Evolutionary conservation across 768 basidiomycete species (phyloP).

Genomic region (Tylopilus plumbeoviolaceoides): DNA sequence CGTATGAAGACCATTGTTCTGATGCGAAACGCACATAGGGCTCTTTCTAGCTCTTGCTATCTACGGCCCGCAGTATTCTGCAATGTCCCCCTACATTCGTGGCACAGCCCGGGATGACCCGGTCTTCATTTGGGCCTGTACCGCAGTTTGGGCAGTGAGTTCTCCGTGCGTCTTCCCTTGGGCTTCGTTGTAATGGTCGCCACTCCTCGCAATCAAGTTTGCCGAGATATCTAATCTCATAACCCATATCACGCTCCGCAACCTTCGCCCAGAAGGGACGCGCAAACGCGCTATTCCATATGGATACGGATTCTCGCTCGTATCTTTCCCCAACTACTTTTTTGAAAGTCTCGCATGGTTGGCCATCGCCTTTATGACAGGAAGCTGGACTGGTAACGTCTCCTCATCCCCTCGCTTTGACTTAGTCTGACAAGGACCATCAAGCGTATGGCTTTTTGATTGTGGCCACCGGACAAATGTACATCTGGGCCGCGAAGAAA

Average conservation of each 20-base stretch:
- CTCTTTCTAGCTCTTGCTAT: constrained; percentile 73
- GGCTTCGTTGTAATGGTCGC: background rate
- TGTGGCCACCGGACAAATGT: constrained; percentile 66
- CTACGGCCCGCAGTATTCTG: constrained; percentile 78
- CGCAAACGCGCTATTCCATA: constrained; percentile 79
- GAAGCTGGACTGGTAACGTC: constrained; percentile 64
- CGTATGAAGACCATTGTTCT: background rate
- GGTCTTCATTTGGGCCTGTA: constrained; percentile 61
- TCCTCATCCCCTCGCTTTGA: background rate
- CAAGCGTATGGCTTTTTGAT: constrained; percentile 63
- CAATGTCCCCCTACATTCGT: constrained; percentile 55
- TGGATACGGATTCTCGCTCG: constrained; percentile 89
- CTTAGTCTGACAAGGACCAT: background rate
- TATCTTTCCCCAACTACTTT: constrained; percentile 92
- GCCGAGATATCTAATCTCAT: constrained; percentile 80
- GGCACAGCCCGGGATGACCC: constrained; percentile 63
- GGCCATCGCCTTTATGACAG: constrained; percentile 70
- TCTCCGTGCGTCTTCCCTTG: background rate
- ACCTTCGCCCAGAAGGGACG: constrained; percentile 77
- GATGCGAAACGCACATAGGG: constrained; percentile 36
- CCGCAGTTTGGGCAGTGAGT: constrained; percentile 74
- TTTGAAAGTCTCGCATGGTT: constrained; percentile 84
- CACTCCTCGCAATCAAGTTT: constrained; percentile 46
- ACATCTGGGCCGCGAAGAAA: constrained; percentile 87
- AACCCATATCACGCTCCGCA: constrained; percentile 78